Evolutionary conservation across 192 early-diverging fungal genomes (phyloP), one percentile per base, ranked within the genome.

Genomic region (Coemansia umbellata): DNA sequence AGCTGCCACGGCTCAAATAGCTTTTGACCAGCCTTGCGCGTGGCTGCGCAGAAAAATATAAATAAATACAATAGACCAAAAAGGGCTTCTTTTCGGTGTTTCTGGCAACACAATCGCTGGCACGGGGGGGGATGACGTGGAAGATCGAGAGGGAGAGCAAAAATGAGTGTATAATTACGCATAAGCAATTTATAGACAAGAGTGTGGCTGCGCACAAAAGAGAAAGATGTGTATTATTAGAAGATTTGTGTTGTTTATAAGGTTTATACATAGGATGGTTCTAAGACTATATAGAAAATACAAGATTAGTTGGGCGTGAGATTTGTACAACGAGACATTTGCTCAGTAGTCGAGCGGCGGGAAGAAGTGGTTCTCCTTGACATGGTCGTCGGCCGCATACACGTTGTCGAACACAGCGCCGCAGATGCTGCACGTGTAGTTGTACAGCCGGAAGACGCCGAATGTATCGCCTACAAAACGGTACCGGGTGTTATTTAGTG

Each of bases 311-410:
- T n/a, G n/a, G n/a, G n/a, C n/a, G n/a, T n/a, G n/a, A n/a, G n/a
- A n/a, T n/a, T n/a, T n/a, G n/a, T n/a, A n/a, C n/a, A n/a, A n/a
- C n/a, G n/a, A n/a, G n/a, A n/a, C n/a, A n/a, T n/a, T n/a, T 41
- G 26, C 13, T 58, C 37, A 66, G 32, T 53, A 58, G 45, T 73
- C 69, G 4, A 75, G 32, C 5, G 60, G 60, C n/a, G 72, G 72
- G 35, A 68, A 75, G 51, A 75, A 75, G 58, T 75, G 72, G 47
- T 52, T 53, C 23, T 68, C 72, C 43, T 64, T 63, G 50, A 75
- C 65, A 24, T 75, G 72, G 31, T 75, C 66, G 36, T 57, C 54
- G 28, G 72, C 72, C 5, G 42, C 60, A 13, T 51, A 49, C 1
- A 68, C 37, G n/a, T 27, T 45, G 10, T 53, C 39, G 30, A 75